Percentiles rank a stretch among this genome's conserved stretches.
Evolutionary conservation across 345 rosid genomes (phyloP).

Genomic region (Eucalyptus pumila): DNA sequence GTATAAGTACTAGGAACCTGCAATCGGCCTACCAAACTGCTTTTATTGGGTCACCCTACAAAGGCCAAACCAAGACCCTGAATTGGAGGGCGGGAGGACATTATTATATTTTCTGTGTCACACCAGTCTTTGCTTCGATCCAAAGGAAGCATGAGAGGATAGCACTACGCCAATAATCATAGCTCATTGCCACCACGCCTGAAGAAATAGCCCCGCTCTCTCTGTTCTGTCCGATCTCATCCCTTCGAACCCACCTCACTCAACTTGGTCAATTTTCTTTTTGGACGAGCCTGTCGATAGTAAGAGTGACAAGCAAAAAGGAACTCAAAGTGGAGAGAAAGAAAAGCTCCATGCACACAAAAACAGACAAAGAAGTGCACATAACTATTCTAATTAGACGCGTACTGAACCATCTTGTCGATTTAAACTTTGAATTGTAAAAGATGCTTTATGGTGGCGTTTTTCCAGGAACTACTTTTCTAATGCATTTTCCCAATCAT

Average conservation of each 20-base stretch:
- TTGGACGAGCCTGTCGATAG: neutral
- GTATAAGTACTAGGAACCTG: neutral
- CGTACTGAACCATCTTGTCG: neutral
- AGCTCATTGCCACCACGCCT: neutral
- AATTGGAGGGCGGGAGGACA: neutral
- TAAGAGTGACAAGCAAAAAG: neutral
- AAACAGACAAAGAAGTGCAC: neutral
- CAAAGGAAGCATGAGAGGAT: neutral
- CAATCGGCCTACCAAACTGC: neutral
- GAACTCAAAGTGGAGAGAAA: neutral
- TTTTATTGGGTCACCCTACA: neutral
- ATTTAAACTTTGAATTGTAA: neutral
- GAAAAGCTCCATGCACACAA: neutral
- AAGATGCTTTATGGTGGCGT: neutral
- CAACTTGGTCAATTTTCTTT: neutral
- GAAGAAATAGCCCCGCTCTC: neutral
- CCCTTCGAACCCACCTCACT: neutral
- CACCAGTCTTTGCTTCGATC: neutral
- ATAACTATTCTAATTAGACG: neutral
- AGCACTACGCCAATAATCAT: neutral
- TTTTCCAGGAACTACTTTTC: neutral
- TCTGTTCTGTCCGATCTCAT: neutral
- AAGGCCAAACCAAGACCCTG: neutral
- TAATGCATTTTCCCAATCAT: neutral
- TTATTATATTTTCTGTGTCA: neutral